phyloP scores from a whole-genome alignment of 768 basidiomycete genomes.

The Termitomyces sp. region DNA sequence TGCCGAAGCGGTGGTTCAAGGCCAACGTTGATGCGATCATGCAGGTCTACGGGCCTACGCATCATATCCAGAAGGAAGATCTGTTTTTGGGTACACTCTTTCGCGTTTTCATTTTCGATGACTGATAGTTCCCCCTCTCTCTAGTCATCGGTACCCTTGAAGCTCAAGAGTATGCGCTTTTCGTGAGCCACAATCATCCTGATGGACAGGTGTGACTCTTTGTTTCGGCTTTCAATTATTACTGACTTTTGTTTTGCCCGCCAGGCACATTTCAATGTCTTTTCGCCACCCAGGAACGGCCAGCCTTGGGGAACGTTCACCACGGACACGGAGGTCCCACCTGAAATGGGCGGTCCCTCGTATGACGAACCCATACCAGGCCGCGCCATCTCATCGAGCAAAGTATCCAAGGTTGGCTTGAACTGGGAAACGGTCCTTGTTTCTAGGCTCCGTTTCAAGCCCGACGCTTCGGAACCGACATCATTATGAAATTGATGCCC shows the following conservation, averaged over 20 bases:
- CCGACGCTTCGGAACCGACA: constrained; percentile 53
- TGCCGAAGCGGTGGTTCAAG: constrained; percentile 70
- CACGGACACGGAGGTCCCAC: constrained; percentile 40
- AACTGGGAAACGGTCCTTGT: constrained; percentile 59
- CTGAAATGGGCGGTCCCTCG: constrained; percentile 36
- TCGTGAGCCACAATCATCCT: constrained; percentile 68
- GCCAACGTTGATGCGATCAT: constrained; percentile 61
- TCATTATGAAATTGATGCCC: constrained; percentile 15
- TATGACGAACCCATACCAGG: constrained; percentile 35
- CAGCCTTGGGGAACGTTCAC: constrained; percentile 74
- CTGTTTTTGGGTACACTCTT: constrained; percentile 39
- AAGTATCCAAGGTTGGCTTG: constrained; percentile 41
- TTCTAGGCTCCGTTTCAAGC: constrained; percentile 59
- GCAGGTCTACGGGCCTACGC: constrained; percentile 38
- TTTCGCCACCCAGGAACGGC: constrained; percentile 25
- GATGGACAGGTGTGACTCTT: constrained; percentile 40
- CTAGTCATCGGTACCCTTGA: constrained; percentile 64
- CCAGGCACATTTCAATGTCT: background rate
- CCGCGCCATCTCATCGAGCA: constrained; percentile 36
- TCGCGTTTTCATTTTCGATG: background rate
- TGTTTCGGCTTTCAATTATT: no score
- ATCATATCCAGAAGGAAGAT: constrained; percentile 53
- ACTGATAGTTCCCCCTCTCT: background rate
- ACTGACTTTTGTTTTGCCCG: background rate
- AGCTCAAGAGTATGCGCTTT: constrained; percentile 65